phyloP scores from a whole-genome alignment of 108 stramenopile species.

The Thalassiosira profunda region DNA sequence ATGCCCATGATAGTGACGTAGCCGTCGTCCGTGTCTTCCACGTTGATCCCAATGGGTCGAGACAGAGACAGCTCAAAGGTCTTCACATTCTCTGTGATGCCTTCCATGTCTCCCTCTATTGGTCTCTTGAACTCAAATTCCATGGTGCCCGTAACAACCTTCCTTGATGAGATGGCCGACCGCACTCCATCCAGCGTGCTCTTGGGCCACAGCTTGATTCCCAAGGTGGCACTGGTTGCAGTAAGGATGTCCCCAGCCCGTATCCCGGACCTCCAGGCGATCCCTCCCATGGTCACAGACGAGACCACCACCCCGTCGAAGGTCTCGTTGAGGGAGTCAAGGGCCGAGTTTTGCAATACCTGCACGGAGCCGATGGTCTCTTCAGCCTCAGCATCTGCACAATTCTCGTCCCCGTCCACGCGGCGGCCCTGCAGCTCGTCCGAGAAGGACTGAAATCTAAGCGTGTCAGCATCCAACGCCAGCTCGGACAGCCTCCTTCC shows the following conservation, averaged over 20 bases:
- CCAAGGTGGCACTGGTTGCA: slow-evolving; percentile 75
- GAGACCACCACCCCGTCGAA: slow-evolving; percentile 74
- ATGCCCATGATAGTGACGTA: slow-evolving; percentile 76
- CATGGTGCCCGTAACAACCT: slow-evolving; percentile 48
- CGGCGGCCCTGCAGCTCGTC: slow-evolving; percentile 46
- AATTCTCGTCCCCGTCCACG: slow-evolving; percentile 10
- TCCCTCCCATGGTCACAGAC: slow-evolving; percentile 52
- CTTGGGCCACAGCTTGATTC: slow-evolving; percentile 81
- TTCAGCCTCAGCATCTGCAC: background rate
- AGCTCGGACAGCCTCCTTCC: slow-evolving; percentile 57
- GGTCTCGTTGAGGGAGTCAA: slow-evolving; percentile 42
- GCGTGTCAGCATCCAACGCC: slow-evolving; percentile 67
- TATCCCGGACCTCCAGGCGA: slow-evolving; percentile 74
- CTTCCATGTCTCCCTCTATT: slow-evolving; percentile 4
- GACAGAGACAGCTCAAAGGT: slow-evolving; percentile 70
- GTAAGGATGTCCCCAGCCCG: slow-evolving; percentile 72
- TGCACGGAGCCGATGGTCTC: slow-evolving; percentile 32
- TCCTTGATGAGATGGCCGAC: slow-evolving; percentile 73
- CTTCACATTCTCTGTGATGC: slow-evolving; percentile 23
- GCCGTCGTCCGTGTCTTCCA: slow-evolving; percentile 86
- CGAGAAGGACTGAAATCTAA: slow-evolving; percentile 52
- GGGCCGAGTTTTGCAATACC: slow-evolving; percentile 43
- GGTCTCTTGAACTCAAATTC: slow-evolving; percentile 67
- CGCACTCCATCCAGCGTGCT: slow-evolving; percentile 81
- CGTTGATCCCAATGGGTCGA: slow-evolving; percentile 77